Evolutionary conservation across 352 stramenopile genomes (phyloP).

Genomic region (Phytophthora palmivora): DNA sequence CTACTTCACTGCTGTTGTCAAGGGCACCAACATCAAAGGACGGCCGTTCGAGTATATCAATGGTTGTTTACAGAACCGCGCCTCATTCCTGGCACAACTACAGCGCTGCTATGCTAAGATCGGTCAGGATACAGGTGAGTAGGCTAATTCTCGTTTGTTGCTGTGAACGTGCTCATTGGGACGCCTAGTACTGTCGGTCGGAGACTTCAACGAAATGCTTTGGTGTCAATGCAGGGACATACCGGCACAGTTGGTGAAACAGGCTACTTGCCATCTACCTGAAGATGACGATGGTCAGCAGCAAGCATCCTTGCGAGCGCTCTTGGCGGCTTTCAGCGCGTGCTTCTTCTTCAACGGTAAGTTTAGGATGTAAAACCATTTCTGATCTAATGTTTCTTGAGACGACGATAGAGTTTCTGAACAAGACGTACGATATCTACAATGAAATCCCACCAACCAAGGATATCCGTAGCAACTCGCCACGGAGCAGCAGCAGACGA

Average conservation of each 20-base stretch:
- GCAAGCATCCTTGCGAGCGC: conserved; percentile 33
- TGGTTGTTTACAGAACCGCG: conserved; percentile 59
- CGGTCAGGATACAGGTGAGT: conserved; percentile 48
- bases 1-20: conserved; percentile 50
- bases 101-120: conserved; percentile 48
- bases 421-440: conserved; percentile 57
- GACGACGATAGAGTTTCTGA: conserved; percentile 52
- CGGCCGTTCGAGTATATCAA: conserved; percentile 61
- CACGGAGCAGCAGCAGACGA: conserved; percentile 23
- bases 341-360: conserved; percentile 68
- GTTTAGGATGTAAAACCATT: neutral
- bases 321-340: conserved; percentile 45
- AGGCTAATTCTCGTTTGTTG: neutral
- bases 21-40: conserved; percentile 47
- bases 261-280: conserved; percentile 48
- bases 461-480: conserved; percentile 34
- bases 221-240: conserved; percentile 66
- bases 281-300: conserved; percentile 40
- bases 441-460: conserved; percentile 41
- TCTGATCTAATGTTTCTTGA: neutral
- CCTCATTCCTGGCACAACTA: conserved; percentile 53
- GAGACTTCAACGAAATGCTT: conserved; percentile 68
- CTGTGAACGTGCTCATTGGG: neutral
- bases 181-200: conserved; percentile 50
- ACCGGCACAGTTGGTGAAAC: conserved; percentile 45